Evolutionary conservation across 352 stramenopile genomes (phyloP).

Genomic region (Globisporangium yorkense): DNA sequence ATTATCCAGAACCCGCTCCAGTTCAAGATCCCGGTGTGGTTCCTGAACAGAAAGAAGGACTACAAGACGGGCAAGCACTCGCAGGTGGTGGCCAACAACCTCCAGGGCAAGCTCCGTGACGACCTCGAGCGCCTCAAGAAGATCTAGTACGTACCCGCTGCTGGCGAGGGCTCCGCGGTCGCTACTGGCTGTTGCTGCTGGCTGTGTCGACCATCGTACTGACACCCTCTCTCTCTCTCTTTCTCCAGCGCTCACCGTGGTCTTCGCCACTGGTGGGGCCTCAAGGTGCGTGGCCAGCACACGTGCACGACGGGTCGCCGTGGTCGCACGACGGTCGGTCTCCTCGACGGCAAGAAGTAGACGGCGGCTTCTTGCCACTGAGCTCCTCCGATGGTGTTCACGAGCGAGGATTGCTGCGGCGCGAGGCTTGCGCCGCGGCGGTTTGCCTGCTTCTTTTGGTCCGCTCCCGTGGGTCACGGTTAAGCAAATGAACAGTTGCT

Average conservation of each 20-base stretch:
- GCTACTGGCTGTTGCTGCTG: not conserved
- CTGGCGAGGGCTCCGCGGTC: not conserved
- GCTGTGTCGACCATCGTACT: not conserved
- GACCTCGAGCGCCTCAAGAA: slow-evolving; percentile 99
- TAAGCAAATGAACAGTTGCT: slow-evolving; percentile 21
- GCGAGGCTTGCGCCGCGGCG: slow-evolving; percentile 11
- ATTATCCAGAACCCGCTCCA: slow-evolving; percentile 99
- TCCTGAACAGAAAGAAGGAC: slow-evolving; percentile 99
- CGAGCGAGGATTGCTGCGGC: slow-evolving; percentile 39
- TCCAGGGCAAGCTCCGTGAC: slow-evolving; percentile 98
- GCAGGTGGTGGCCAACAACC: slow-evolving; percentile 97
- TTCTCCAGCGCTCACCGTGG: slow-evolving; percentile 90
- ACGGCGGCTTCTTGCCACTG: slow-evolving; percentile 16
- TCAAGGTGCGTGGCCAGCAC: slow-evolving; percentile 99
- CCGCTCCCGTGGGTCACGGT: slow-evolving; percentile 11
- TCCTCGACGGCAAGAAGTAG: slow-evolving; percentile 81
- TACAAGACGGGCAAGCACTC: slow-evolving; percentile 99
- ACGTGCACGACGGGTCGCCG: slow-evolving; percentile 99
- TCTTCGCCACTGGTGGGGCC: slow-evolving; percentile 99
- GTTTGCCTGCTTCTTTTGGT: slow-evolving; percentile 13
- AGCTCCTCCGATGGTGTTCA: slow-evolving; percentile 24
- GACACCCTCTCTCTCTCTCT: slow-evolving; percentile 10
- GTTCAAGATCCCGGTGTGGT: slow-evolving; percentile 99
- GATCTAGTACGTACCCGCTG: slow-evolving; percentile 77
- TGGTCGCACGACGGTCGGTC: slow-evolving; percentile 70